These are phyloP conservation scores for Rutstroemia sydowiana DNA, from an alignment of 2,329 filamentous ascomycete species.

Conservation along the genomic window DNA sequence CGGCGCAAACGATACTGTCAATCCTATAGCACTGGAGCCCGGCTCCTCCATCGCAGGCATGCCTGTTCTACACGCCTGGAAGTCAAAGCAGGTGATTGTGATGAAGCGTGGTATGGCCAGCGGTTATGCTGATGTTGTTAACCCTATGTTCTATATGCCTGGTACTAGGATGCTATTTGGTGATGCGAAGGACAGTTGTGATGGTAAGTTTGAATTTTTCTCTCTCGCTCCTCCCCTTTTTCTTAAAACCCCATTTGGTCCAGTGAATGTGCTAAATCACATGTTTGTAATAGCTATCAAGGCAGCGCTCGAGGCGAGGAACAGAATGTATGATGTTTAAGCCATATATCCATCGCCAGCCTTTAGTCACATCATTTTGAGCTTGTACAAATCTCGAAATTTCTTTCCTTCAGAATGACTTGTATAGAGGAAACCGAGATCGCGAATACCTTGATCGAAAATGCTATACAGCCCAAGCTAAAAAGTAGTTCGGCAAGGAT, in stretches of 20 bases:
- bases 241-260: too few relatives aligned
- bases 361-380: too few relatives aligned
- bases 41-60: constrained; percentile 83
- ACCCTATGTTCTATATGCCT: constrained; percentile 90
- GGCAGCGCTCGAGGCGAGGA: constrained; percentile 17
- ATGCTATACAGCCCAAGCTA: too few relatives aligned
- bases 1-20: constrained; percentile 88
- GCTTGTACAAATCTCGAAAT: too few relatives aligned
- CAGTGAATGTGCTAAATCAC: constrained; percentile 42
- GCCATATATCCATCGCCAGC: not conserved
- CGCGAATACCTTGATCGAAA: too few relatives aligned
- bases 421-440: too few relatives aligned
- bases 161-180: constrained; percentile 88
- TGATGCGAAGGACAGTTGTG: constrained; percentile 77
- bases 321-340: constrained; percentile 22
- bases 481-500: too few relatives aligned
- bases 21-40: constrained; percentile 79
- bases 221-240: constrained; percentile 8
- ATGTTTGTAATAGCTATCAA: constrained; percentile 41
- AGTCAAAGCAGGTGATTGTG: constrained; percentile 85
- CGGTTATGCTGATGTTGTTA: constrained; percentile 85
- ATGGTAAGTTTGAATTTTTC: constrained; percentile 43
- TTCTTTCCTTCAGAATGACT: too few relatives aligned
- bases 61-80: constrained; percentile 89
- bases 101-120: constrained; percentile 91